phyloP scores from a whole-genome alignment of 805 yeast species.

The Hanseniaspora valbyensis region DNA sequence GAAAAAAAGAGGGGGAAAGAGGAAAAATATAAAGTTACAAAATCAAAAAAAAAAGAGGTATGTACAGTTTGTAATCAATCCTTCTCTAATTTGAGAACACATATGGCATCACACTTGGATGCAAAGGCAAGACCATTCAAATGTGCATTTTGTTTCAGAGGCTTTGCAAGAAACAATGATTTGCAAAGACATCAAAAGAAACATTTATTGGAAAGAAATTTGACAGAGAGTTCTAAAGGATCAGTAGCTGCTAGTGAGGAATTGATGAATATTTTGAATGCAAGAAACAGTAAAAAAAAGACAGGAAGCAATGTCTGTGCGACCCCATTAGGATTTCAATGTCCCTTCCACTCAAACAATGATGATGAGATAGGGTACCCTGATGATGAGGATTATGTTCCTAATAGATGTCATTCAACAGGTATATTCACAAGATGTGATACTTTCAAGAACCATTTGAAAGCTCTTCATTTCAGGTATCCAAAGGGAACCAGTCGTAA shows the following conservation, averaged over 20 bases:
- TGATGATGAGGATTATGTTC: slow-evolving; percentile 18
- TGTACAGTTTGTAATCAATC: slow-evolving; percentile 58
- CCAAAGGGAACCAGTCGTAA: slow-evolving; percentile 78
- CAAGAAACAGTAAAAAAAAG: background rate
- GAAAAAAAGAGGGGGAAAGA: slow-evolving; percentile 35
- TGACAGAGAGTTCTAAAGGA: slow-evolving; percentile 25
- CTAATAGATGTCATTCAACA: slow-evolving; percentile 54
- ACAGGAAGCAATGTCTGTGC: slow-evolving; percentile 6
- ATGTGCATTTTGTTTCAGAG: slow-evolving; percentile 68
- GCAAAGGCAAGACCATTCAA: slow-evolving; percentile 65
- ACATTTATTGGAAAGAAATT: slow-evolving; percentile 50
- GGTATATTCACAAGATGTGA: slow-evolving; percentile 86
- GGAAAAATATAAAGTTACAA: background rate
- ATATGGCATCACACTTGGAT: slow-evolving; percentile 63
- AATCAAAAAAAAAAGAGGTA: slow-evolving; percentile 48
- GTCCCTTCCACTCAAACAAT: slow-evolving; percentile 45
- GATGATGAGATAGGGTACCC: background rate
- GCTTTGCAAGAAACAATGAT: slow-evolving; percentile 82
- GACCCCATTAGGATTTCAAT: slow-evolving; percentile 23
- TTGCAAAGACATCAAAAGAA: slow-evolving; percentile 73
- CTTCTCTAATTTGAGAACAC: slow-evolving; percentile 75
- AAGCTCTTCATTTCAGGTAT: slow-evolving; percentile 79
- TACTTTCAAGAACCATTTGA: slow-evolving; percentile 81
- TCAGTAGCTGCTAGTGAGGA: slow-evolving; percentile 12
- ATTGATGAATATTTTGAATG: background rate